Evolutionary conservation across 306 rosid genomes (phyloP), one percentile per base, ranked within the genome.

Genomic region (apple (Malus domestica)): DNA sequence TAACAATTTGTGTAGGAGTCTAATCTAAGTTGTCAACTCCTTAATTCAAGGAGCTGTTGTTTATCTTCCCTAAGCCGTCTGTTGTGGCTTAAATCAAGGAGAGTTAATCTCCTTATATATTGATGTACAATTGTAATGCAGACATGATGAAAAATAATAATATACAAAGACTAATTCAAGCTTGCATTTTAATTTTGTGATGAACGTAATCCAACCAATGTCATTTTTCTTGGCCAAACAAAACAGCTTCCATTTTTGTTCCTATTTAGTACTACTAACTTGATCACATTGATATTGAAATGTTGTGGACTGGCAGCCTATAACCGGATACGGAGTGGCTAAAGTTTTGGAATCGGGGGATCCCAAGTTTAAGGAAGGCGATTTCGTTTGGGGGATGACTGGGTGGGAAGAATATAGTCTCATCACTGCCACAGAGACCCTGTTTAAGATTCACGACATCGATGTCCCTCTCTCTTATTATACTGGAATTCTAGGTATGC

Each of bases 381-480:
- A 90, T 52, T 76, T 85, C 0, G 71, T 90, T 57, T 90, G 96
- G 93, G 96, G 96, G 58, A 68, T 44, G 2, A 81, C 87, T 1
- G 81, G 85, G 14, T 90, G 93, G 93, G 96, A 90, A 84, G 88
- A 87, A 38, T 88, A 84, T 57, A 81, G 86, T 52, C 52, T 88
- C 63, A 78, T 84, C 23, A 70, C 52, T 57, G 74, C 58, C 12
- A 83, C 85, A 20, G 67, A 72, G 8, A 54, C 75, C 10, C 77
- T 89, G 23, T 79, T 79, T 33, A 91, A 87, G 72, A 89, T 87
- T 49, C 78, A 84, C 2, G 78, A 87, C 62, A 84, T 86, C 30
- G 88, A 91, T 67, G 87, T 91, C 23, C 93, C 93, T 27, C 87
- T 91, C 40, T 82, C 91, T 13, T 74, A 89, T 33, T 91, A 91